Base-by-base conservation (phyloP, 1,284 basidiomycete genomes). In the Heterobasidion irregulare region DNA sequence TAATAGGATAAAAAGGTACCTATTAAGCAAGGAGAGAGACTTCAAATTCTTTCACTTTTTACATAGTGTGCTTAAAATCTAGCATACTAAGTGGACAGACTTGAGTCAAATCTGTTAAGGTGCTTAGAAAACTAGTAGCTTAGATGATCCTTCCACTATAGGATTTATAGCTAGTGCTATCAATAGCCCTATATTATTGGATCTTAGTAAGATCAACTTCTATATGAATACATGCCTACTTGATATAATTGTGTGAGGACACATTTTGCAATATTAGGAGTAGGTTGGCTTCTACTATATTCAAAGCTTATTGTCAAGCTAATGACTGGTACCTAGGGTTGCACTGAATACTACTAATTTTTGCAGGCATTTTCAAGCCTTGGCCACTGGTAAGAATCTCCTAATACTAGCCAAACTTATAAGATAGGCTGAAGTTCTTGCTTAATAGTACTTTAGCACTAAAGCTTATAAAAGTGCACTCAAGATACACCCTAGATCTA, bases 71-170 rank as follows among this genome's bases (percentile, higher is more conserved):
- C 48, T 60, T 1, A 58, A 58, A 48, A 47, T 62, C 3, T 64
- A 58, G 58, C 62, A 64, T 47, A 61, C 56, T 15, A 59, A 62
- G 47, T 59, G 59, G 57, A 61, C 59, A 1, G 58, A 57, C 32
- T 48, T 62, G 13, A 53, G 55, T 46, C 53, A 56, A 1, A 46
- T 57, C 19, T 49, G 53, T 32, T 44, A 48, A 13, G 34, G 15
- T 8, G n/a, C 41, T 8, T 57, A 36, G 53, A 57, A 57, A 8
- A 38, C 43, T 15, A 52, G 45, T 36, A 12, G 33, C 6, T 15
- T 13, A 6, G 26, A 26, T 12, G 60, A 61, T 53, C 60, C 58
- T 0, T 59, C 60, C 4, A 53, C 60, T 1, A 32, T 61, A 2
- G 50, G 44, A 7, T 55, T 10, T 34, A 45, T 59, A 12, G 58